Evolutionary conservation across 1,139 yeast genomes (phyloP), one percentile per base, ranked within the genome.

Genomic region (Magnusiomyces suaveolens): DNA sequence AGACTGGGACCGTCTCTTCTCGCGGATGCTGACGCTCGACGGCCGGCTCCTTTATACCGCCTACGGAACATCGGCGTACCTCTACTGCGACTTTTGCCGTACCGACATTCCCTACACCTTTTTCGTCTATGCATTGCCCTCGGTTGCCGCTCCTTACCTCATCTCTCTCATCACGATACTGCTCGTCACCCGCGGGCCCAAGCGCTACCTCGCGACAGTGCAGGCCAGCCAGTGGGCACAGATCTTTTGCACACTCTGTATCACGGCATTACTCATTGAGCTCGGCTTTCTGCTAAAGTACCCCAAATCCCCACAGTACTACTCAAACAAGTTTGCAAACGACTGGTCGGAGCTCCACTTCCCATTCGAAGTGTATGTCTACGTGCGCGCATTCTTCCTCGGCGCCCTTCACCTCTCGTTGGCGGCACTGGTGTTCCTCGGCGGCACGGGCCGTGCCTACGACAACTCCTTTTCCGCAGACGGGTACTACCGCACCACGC

Each of bases 1-100:
- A 10, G 51, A 54, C 39, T 51, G 57, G 36, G 56, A 59, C 25
- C 54, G 60, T 24, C 56, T 64, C n/a, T 51, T 61, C 21, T 46
- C 54, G 14, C 57, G 63, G 25, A 53, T 63, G 44, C 54, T 52
- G 8, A 53, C 64, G 1, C 57, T 57, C 21, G 54, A 54, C 20
- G 66, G 63, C 23, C 48, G 66, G 12, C 56, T 56, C 3, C 55
- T 62, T 24, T 64, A 63, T 50, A 56, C 66, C 2, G 52, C 61
- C 2, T 62, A 60, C 52, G 68, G 68, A 2, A 61, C 65, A 3
- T 58, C 53, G 21, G 60, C 64, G 1, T 48, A 61, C 29, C 60
- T 57, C 8, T 54, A 57, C 38, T 65, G 68, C 47, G 59, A 57
- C 24, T 65, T 66, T 65, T 65, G 68, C 52, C 52, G 56, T 3